Conservation (phyloP, 108 stramenopile species). For the Aurantiochytrium sp. region DNA sequence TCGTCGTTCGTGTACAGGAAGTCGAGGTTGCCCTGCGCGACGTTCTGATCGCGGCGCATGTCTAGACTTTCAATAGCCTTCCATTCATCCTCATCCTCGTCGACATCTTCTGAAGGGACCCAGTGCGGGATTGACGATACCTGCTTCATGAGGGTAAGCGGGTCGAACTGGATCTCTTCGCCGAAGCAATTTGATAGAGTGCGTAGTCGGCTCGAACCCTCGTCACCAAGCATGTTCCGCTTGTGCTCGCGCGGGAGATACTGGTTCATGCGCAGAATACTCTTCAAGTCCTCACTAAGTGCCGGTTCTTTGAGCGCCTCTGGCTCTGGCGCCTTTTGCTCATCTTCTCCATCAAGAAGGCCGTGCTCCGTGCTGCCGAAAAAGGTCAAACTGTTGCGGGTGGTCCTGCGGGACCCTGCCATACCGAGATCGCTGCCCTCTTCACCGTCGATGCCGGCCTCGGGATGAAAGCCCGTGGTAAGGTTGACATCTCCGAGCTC, state of each 20-base stretch:
- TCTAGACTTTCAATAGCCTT: neutral
- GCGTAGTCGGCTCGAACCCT: neutral
- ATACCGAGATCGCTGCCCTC: too few species aligned
- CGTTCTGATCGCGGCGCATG: neutral
- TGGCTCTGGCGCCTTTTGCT: neutral
- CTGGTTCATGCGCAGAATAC: neutral
- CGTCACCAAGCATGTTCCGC: neutral
- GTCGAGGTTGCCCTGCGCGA: slow-evolving; percentile 11
- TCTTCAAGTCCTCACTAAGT: neutral
- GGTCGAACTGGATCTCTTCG: neutral
- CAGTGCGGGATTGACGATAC: neutral
- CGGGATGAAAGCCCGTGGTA: too few species aligned
- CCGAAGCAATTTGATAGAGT: neutral
- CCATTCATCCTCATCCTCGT: neutral
- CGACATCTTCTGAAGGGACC: neutral
- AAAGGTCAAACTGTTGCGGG: too few species aligned
- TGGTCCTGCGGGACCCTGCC: too few species aligned
- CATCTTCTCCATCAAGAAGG: neutral
- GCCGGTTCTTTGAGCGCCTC: neutral
- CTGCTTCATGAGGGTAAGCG: slow-evolving; percentile 1
- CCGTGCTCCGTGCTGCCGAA: too few species aligned
- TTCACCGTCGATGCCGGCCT: too few species aligned
- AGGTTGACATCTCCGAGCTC: too few species aligned
- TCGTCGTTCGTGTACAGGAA: neutral
- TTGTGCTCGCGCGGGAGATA: neutral